Evolutionary conservation across 139 green algal genomes (phyloP), one percentile per base, ranked within the genome.

Genomic region (Chlamydomonas sp.): DNA sequence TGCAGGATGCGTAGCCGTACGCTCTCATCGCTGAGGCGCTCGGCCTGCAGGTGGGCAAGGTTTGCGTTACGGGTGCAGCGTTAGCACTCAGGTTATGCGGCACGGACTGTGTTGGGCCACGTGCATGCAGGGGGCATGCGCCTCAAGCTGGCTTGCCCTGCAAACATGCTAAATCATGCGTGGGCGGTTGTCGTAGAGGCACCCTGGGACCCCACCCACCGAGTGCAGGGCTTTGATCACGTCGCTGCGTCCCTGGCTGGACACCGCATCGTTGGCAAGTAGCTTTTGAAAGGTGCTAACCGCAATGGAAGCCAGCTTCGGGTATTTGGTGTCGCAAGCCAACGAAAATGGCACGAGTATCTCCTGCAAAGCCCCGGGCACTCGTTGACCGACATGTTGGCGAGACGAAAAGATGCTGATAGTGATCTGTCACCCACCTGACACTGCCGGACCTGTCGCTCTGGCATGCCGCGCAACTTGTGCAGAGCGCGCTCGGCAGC

Each of bases 261-360:
- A 91, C 18, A 98, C 87, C 15, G 91, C 95, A 63, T 96, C 91
- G 78, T 98, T 95, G 9, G 95, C 94, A 17, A 98, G 90, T 71
- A 98, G 88, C 89, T 97, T 97, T 81, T 98, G 96, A 3, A 97
- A 80, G 61, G 92, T 95, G 12, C 84, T 89, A 74, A 98, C 92
- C 2, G 93, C 92, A 5, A 94, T 85, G 62, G 83, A 91, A 14
- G 93, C 92, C 18, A 98, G 93, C 71, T 93, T 93, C 1, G 94
- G 77, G 63, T 94, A 94, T 64, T 95, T 96, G 67, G 91, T 95
- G 66, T 98, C 96, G 79, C 95, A 97, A 59, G 95, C 94, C 18
- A 96, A 74, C 17, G 94, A 80, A 85, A 98, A 96, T 1, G 97
- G 97, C 59, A 92, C 90, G 57, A 98, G 89, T 5, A 98, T 80